phyloP scores from a whole-genome alignment of 768 basidiomycete species.

The Tylopilus felleus region DNA sequence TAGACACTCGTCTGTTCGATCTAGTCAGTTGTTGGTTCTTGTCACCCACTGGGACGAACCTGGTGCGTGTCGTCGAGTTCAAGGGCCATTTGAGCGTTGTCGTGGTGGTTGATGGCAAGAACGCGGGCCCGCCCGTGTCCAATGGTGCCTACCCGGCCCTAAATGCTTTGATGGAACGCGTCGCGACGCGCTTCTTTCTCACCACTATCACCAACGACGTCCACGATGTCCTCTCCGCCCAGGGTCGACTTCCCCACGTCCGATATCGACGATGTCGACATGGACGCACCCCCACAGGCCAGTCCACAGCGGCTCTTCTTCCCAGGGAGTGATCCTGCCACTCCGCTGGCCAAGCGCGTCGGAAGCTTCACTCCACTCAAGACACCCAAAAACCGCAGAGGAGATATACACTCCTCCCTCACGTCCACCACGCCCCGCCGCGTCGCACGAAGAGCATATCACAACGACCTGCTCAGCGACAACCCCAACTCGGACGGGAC shows the following conservation, averaged over 20 bases:
- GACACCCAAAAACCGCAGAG: slow-evolving; percentile 46
- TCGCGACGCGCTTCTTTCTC: slow-evolving; percentile 42
- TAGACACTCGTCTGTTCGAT: slow-evolving; percentile 27
- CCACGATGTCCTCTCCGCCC: slow-evolving; percentile 60
- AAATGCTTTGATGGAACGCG: slow-evolving; percentile 46
- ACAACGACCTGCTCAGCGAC: slow-evolving; percentile 22
- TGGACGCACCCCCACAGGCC: slow-evolving; percentile 35
- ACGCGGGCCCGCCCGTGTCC: not conserved
- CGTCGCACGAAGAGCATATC: slow-evolving; percentile 16
- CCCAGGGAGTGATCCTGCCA: slow-evolving; percentile 37
- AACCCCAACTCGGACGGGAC: slow-evolving; percentile 59
- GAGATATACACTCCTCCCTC: slow-evolving; percentile 31
- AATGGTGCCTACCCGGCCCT: slow-evolving; percentile 44
- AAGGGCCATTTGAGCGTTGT: slow-evolving; percentile 9
- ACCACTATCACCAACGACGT: not conserved
- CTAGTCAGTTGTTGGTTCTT: slow-evolving; percentile 5
- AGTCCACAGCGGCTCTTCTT: slow-evolving; percentile 26
- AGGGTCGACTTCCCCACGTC: slow-evolving; percentile 63
- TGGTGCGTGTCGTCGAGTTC: slow-evolving; percentile 26
- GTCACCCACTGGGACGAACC: slow-evolving; percentile 16
- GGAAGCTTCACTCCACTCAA: slow-evolving; percentile 22
- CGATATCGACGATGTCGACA: slow-evolving; percentile 52
- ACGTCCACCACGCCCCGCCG: slow-evolving; percentile 32
- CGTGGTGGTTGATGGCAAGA: not conserved
- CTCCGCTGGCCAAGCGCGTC: slow-evolving; percentile 43